Evolutionary conservation across 1,139 yeast species (phyloP).

Genomic region (Debaryomyces robertsiae): DNA sequence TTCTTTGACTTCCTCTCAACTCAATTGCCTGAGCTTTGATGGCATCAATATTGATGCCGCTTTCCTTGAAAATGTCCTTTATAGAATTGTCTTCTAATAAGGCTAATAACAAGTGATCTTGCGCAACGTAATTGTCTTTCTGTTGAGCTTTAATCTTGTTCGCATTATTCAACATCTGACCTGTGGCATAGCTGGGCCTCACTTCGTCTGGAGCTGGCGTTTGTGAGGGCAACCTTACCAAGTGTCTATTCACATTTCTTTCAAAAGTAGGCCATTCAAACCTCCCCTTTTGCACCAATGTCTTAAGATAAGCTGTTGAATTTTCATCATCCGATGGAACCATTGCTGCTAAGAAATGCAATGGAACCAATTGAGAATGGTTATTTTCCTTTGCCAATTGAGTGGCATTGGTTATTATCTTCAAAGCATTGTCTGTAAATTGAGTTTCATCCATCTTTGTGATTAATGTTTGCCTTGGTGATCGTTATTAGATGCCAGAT

Average conservation of each 20-base stretch:
- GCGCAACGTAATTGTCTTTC: conserved; percentile 89
- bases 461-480: conserved; percentile 9
- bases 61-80: conserved; percentile 73
- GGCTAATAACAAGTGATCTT: conserved; percentile 89
- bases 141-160: conserved; percentile 79
- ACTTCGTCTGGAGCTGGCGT: conserved; percentile 82
- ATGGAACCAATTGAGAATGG: conserved; percentile 80
- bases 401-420: conserved; percentile 75
- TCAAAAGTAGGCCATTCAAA: conserved; percentile 85
- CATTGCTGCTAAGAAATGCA: conserved; percentile 92
- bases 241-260: conserved; percentile 73
- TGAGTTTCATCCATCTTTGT: conserved; percentile 61
- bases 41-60: conserved; percentile 66
- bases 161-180: conserved; percentile 69
- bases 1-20: conserved; percentile 87
- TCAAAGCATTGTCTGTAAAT: conserved; percentile 92
- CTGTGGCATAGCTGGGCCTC: conserved; percentile 68
- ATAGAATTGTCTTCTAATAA: conserved; percentile 76
- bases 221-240: conserved; percentile 86
- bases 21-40: conserved; percentile 80
- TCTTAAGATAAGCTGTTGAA: conserved; percentile 70
- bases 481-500: not conserved
- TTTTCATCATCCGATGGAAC: conserved; percentile 74
- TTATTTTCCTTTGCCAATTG: conserved; percentile 82
- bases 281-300: conserved; percentile 84